A percentile compares a stretch with the other conserved stretches of the same genome.
These are phyloP conservation scores for Colletotrichum paranaense DNA, from an alignment of 2,329 filamentous ascomycete genomes.

Conservation along the genomic window DNA sequence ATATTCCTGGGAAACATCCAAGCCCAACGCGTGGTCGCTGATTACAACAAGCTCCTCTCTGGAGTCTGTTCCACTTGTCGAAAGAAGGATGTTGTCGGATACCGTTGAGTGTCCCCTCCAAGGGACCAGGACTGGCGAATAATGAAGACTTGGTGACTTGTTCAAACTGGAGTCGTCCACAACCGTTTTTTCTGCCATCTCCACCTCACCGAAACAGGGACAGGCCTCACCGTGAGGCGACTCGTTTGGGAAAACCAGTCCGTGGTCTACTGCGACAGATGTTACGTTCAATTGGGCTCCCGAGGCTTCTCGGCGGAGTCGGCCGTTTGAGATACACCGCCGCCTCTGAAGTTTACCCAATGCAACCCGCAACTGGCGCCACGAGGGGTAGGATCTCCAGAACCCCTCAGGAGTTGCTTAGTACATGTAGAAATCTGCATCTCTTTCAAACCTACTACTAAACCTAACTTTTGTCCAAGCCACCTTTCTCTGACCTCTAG, in stretches of 20 bases:
- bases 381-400: constrained; percentile 19
- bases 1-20: not conserved
- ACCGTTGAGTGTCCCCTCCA: not conserved
- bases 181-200: not conserved
- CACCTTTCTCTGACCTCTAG: not conserved
- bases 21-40: not conserved
- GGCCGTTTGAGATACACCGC: constrained; percentile 17
- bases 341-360: constrained; percentile 3
- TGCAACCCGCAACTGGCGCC: constrained; percentile 12
- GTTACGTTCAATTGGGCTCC: not conserved
- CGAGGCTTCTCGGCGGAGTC: constrained; percentile 14
- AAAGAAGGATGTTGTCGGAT: constrained; percentile 5
- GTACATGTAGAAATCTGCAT: constrained; percentile 14
- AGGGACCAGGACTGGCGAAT: constrained; percentile 6
- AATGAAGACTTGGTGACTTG: not conserved
- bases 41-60: constrained; percentile 3
- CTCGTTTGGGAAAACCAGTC: constrained; percentile 9
- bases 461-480: not conserved
- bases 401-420: not conserved
- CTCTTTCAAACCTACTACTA: constrained; percentile 1
- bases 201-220: constrained; percentile 13
- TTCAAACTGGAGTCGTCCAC: not conserved
- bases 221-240: not conserved
- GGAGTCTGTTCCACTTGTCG: constrained; percentile 1
- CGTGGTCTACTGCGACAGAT: constrained; percentile 6